phyloP scores from a whole-genome alignment of 202 grass and related monocot genomes.

The Dendrocalamus latiflorus region DNA sequence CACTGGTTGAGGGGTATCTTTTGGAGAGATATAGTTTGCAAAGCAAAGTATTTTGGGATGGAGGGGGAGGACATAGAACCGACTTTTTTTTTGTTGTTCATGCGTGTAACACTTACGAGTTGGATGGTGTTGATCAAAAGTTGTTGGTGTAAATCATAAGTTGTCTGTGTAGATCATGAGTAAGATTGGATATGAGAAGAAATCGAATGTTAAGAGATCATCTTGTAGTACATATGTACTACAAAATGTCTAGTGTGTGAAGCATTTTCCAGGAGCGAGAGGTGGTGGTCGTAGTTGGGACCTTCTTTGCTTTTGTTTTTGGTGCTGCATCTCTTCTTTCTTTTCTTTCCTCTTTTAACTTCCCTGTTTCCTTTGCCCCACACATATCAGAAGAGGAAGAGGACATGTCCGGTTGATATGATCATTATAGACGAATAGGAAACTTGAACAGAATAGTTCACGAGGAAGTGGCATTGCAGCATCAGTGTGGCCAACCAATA shows the following conservation, averaged over 20 bases:
- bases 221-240: too few species aligned
- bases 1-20: constrained; percentile 11
- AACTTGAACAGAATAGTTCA: not conserved
- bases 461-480: not conserved
- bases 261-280: not conserved
- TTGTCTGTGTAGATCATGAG: too few species aligned
- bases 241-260: too few species aligned
- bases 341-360: constrained; percentile 40
- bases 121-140: too few species aligned
- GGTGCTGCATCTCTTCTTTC: constrained; percentile 35
- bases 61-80: not conserved
- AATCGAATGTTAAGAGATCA: too few species aligned
- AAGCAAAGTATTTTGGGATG: constrained; percentile 42
- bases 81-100: too few species aligned
- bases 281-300: constrained; percentile 22
- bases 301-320: constrained; percentile 47
- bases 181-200: too few species aligned
- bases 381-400: not conserved
- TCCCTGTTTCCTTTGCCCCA: not conserved
- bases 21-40: constrained; percentile 27
- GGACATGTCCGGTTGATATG: constrained; percentile 4
- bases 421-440: constrained; percentile 10
- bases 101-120: too few species aligned
- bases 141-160: too few species aligned
- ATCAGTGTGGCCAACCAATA: not conserved